Conservation (phyloP, 257 asterid species). For the Apocynum venetum region DNA sequence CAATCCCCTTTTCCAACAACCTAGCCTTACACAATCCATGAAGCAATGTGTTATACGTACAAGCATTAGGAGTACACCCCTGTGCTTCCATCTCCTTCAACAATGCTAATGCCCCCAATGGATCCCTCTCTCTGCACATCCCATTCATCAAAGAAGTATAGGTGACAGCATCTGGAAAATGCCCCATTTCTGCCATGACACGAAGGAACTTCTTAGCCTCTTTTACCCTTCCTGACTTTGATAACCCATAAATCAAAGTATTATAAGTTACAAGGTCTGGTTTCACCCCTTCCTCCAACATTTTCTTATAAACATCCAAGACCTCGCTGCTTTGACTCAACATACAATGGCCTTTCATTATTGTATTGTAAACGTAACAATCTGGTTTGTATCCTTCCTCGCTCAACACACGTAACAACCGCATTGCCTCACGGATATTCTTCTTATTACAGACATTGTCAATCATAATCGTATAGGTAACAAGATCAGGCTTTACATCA, state of each 20-base stretch:
- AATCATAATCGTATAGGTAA: slow-evolving; percentile 92
- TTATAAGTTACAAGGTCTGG: slow-evolving; percentile 81
- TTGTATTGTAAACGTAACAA: slow-evolving; percentile 80
- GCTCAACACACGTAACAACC: slow-evolving; percentile 55
- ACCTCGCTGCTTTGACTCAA: slow-evolving; percentile 65
- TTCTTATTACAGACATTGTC: slow-evolving; percentile 87
- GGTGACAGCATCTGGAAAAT: slow-evolving; percentile 70
- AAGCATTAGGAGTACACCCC: slow-evolving; percentile 73
- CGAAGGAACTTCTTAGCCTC: slow-evolving; percentile 71
- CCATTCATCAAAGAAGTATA: slow-evolving; percentile 97
- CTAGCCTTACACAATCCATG: slow-evolving; percentile 80
- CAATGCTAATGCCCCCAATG: slow-evolving; percentile 64
- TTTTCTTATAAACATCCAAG: slow-evolving; percentile 67
- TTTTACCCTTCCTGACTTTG: slow-evolving; percentile 71
- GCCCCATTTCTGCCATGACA: slow-evolving; percentile 72
- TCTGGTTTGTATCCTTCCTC: slow-evolving; percentile 85
- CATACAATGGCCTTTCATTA: slow-evolving; percentile 84
- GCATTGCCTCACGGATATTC: slow-evolving; percentile 83
- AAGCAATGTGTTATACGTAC: slow-evolving; percentile 85
- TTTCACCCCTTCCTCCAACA: slow-evolving; percentile 74
- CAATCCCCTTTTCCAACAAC: slow-evolving; percentile 64
- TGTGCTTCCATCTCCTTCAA: slow-evolving; percentile 70
- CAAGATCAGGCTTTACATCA: slow-evolving; percentile 74
- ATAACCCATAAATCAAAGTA: slow-evolving; percentile 75
- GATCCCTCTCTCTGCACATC: slow-evolving; percentile 80